A percentile compares a stretch with the other conserved stretches of the same genome.
phyloP scores from a whole-genome alignment of 1,284 basidiomycete genomes.

The Exobasidium cylindrosporum region DNA sequence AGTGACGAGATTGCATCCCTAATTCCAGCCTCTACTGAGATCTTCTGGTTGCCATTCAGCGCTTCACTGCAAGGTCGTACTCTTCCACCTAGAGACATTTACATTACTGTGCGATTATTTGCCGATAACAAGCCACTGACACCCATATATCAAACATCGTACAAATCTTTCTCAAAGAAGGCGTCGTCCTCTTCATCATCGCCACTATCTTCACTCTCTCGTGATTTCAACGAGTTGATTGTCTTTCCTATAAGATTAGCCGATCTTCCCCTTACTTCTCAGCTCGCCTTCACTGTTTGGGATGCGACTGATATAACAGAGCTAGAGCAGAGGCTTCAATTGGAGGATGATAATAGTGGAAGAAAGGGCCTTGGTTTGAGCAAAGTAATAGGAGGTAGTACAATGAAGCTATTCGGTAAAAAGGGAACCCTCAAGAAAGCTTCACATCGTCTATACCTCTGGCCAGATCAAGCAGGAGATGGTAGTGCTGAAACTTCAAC shows the following conservation, averaged over 20 bases:
- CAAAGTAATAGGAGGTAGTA: slow-evolving; percentile 77
- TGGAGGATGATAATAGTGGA: not conserved
- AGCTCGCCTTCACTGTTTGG: slow-evolving; percentile 90
- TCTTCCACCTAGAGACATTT: slow-evolving; percentile 69
- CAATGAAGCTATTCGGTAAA: slow-evolving; percentile 82
- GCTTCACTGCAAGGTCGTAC: slow-evolving; percentile 37
- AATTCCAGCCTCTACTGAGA: not conserved
- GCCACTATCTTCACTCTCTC: slow-evolving; percentile 24
- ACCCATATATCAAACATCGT: slow-evolving; percentile 82
- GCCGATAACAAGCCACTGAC: slow-evolving; percentile 90
- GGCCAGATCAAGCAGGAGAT: slow-evolving; percentile 80
- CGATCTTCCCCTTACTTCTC: slow-evolving; percentile 80
- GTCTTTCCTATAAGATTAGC: slow-evolving; percentile 62
- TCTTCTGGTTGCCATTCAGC: too few relatives aligned
- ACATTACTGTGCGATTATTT: slow-evolving; percentile 83
- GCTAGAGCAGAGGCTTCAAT: not conserved
- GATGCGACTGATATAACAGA: slow-evolving; percentile 63
- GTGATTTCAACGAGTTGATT: slow-evolving; percentile 5
- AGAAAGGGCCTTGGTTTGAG: slow-evolving; percentile 61
- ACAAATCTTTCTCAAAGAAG: slow-evolving; percentile 76
- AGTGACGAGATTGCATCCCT: slow-evolving; percentile 1
- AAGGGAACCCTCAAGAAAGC: slow-evolving; percentile 76
- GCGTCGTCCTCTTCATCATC: slow-evolving; percentile 31
- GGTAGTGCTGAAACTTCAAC: slow-evolving; percentile 76
- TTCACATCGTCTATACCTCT: slow-evolving; percentile 78